Evolutionary conservation across 257 asterid genomes (phyloP).

Genomic region (Solanum dulcamara): DNA sequence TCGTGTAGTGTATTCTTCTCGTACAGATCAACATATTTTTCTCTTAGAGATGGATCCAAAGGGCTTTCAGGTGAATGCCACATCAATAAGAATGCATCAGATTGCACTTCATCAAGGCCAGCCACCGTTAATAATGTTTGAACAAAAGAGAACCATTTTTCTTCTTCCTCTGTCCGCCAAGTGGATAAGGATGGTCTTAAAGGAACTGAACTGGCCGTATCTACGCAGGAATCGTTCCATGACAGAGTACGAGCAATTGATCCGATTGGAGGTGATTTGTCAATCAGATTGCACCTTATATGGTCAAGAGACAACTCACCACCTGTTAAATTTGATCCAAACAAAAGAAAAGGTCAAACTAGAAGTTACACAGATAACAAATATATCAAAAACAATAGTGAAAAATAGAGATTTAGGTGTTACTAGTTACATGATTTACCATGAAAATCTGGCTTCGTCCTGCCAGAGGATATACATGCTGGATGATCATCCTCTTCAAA

Average conservation of each 20-base stretch:
- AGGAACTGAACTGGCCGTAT: constrained; percentile 55
- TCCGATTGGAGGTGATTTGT: constrained; percentile 95
- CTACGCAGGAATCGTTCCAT: constrained; percentile 50
- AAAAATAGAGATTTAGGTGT: neutral
- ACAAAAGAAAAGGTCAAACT: neutral
- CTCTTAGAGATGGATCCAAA: constrained; percentile 67
- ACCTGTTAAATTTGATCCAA: constrained; percentile 26
- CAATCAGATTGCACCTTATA: constrained; percentile 56
- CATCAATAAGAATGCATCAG: constrained; percentile 30
- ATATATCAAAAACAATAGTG: neutral
- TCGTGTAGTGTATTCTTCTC: constrained; percentile 47
- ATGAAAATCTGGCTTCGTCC: constrained; percentile 26
- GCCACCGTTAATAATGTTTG: constrained; percentile 51
- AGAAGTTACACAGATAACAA: neutral
- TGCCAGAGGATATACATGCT: constrained; percentile 24
- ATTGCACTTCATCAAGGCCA: constrained; percentile 47
- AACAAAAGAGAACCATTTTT: constrained; percentile 44
- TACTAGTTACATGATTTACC: constrained; percentile 24
- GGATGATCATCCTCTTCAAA: constrained; percentile 55
- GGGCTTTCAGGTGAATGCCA: constrained; percentile 85
- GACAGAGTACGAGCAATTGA: constrained; percentile 75
- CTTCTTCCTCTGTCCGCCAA: constrained; percentile 47
- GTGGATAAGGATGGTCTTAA: constrained; percentile 23
- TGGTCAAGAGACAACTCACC: constrained; percentile 25
- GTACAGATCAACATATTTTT: constrained; percentile 37